phyloP scores from a whole-genome alignment of 2,329 filamentous ascomycete species.

The Magnaporthales sp. region DNA sequence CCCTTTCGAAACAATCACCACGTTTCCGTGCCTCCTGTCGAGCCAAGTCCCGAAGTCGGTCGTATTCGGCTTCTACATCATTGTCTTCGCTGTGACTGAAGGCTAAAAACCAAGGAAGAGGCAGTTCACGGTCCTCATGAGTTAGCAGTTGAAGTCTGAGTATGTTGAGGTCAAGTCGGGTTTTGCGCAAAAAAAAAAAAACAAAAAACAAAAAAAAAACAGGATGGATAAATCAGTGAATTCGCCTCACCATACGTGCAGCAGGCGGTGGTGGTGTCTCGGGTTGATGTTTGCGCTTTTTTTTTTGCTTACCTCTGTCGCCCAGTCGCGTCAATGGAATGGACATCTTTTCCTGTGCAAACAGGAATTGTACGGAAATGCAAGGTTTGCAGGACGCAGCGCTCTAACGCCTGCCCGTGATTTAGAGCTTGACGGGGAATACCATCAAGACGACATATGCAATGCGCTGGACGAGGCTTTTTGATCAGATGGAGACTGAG shows the following conservation, averaged over 20 bases:
- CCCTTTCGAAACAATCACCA: slow-evolving; percentile 65
- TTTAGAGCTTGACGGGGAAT: background rate
- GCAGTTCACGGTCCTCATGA: background rate
- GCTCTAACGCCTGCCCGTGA: background rate
- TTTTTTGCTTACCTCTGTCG: slow-evolving; percentile 29
- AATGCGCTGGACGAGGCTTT: background rate
- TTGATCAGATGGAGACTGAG: background rate
- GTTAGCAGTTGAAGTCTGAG: background rate
- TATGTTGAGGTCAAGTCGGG: background rate
- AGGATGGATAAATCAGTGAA: background rate
- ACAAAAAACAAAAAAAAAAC: background rate
- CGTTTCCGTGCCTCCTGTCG: slow-evolving; percentile 74
- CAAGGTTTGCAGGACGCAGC: background rate
- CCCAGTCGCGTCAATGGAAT: slow-evolving; percentile 35
- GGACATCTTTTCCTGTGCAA: slow-evolving; percentile 17
- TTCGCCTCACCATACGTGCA: background rate
- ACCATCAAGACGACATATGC: background rate
- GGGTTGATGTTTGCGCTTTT: background rate
- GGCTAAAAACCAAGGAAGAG: slow-evolving; percentile 36
- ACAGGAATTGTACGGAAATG: background rate
- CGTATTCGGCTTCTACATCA: slow-evolving; percentile 78
- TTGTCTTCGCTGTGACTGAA: slow-evolving; percentile 64
- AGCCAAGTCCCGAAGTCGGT: slow-evolving; percentile 77
- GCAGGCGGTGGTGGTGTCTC: background rate
- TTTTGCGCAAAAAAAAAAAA: background rate